Base-by-base conservation (phyloP, 352 stramenopile species). In the Peronospora belbahrii region DNA sequence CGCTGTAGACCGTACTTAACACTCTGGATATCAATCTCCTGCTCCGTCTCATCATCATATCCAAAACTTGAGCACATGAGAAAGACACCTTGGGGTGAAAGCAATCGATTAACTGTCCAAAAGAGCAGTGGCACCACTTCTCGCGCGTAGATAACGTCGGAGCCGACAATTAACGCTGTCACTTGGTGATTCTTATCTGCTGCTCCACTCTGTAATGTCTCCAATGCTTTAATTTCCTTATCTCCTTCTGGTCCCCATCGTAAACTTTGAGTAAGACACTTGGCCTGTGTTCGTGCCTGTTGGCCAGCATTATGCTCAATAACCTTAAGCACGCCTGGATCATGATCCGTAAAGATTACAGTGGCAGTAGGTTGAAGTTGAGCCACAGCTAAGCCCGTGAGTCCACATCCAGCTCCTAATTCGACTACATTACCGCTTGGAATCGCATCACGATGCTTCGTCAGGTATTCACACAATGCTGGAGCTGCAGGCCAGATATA, bases 261-360 rank as follows among this genome's bases (percentile, higher is more conserved):
- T 45, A 89, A 55, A 36, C 60, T 69, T 30, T 84, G 66, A 6
- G 77, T 85, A 15, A 78, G 48, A 42, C 77, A 86, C 32, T 39
- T 63, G 25, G 74, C 77, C 32, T 84, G 70, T 25, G 36, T 30
- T 10, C 66, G 61, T 36, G 79, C 63, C 41, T 83, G 77, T 50
- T 83, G 67, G 10, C 59, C 62, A 17, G 60, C 65, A 41, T 89
- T 89, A 65, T 87, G 67, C 43, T 83, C 70, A 30, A 89, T 83
- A 31, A 77, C 80, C 62, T 86, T 85, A 41, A 89, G 70, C 22
- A 89, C 77, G n/a, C 77, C 77, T 1, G 77, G 77, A 44, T 89
- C 74, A 41, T 89, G 77, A 59, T 89, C 77, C 11, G 77, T 89
- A 48, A 89, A 87, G 41, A 87, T 76, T 39, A 89, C 70, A 4